These are phyloP conservation scores for Breviolum minutum DNA, from an alignment of 73 alveolate genomes.

Conservation along the genomic window DNA sequence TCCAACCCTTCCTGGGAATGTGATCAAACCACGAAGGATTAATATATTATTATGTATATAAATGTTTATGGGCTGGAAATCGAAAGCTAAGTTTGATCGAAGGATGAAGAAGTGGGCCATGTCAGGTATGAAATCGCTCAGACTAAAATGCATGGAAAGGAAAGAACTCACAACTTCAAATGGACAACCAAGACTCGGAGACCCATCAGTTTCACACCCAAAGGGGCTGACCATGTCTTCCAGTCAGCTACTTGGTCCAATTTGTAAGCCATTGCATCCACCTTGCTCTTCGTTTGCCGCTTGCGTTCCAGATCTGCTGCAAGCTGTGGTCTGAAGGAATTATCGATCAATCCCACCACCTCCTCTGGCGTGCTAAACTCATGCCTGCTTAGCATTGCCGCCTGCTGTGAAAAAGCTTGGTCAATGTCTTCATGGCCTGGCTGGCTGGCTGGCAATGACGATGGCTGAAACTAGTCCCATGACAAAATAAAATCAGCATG, in stretches of 20 bases:
- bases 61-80: no score
- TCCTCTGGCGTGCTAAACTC: background rate
- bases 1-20: background rate
- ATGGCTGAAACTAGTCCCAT: background rate
- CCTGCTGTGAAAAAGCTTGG: conserved; percentile 16
- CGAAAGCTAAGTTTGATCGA: no score
- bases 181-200: background rate
- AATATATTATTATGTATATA: no score
- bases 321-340: background rate
- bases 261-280: background rate
- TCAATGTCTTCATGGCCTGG: conserved; percentile 21
- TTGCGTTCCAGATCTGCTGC: background rate
- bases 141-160: no score
- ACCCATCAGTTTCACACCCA: background rate
- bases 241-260: conserved; percentile 1
- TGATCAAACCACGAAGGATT: no score
- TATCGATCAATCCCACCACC: background rate
- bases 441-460: background rate
- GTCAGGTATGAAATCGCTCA: no score
- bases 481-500: background rate
- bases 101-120: no score
- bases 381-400: background rate
- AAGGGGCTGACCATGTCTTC: background rate
- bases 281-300: background rate
- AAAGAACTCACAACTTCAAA: background rate